These are phyloP conservation scores for Russula griseocarnosa DNA, from an alignment of 768 basidiomycete species.

Conservation along the genomic window DNA sequence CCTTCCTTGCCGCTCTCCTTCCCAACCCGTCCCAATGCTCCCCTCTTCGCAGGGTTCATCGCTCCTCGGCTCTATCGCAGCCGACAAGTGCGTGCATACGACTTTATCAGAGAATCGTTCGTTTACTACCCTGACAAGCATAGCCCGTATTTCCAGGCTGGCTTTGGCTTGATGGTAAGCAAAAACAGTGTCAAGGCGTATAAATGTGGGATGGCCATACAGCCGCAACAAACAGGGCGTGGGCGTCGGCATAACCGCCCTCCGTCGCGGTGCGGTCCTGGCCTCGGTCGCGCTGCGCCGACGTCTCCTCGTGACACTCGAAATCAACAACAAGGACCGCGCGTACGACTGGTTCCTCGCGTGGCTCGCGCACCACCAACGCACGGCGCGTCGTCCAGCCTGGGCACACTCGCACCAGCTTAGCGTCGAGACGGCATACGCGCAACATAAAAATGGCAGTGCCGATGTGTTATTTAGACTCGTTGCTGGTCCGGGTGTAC, in stretches of 20 bases:
- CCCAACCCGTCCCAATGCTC: neutral
- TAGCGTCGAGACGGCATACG: conserved; percentile 88
- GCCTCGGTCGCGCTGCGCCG: conserved; percentile 76
- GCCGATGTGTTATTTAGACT: conserved; percentile 85
- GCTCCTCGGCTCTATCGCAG: conserved; percentile 38
- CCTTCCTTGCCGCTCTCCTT: neutral
- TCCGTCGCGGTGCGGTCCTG: conserved; percentile 65
- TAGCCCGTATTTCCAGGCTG: conserved; percentile 97
- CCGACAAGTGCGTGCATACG: conserved; percentile 58
- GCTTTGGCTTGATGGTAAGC: conserved; percentile 92
- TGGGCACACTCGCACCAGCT: conserved; percentile 86
- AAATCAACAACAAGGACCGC: conserved; percentile 93
- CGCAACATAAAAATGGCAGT: conserved; percentile 87
- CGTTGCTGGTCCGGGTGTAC: conserved; percentile 93
- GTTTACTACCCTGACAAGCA: conserved; percentile 34
- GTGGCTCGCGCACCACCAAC: conserved; percentile 81
- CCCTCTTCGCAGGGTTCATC: conserved; percentile 3
- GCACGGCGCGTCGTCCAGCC: conserved; percentile 29
- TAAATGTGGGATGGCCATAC: neutral
- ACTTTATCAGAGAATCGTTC: neutral
- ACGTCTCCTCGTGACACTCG: conserved; percentile 88
- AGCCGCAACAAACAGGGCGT: conserved; percentile 59
- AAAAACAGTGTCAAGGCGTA: no score
- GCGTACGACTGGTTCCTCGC: conserved; percentile 95
- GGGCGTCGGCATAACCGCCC: conserved; percentile 73